Evolutionary conservation across 148 eudicot genomes (phyloP).

Genomic region (Vaccinium vitisidaea): DNA sequence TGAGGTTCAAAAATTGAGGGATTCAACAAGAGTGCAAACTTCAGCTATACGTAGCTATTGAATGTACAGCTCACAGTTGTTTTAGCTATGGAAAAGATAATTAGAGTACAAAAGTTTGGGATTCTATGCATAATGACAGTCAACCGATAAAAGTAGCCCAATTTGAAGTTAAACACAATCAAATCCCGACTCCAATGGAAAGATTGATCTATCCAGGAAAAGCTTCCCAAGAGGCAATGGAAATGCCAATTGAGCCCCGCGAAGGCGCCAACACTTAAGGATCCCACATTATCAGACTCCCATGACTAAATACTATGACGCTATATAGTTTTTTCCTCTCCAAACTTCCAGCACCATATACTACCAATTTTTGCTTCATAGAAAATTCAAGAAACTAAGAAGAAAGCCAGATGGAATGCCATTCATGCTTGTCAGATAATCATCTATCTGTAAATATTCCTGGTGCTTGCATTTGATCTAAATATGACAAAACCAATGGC

Average conservation of each 20-base stretch:
- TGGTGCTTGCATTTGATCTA: not conserved
- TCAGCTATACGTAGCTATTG: too few species aligned
- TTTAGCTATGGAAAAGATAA: not conserved
- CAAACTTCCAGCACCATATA: not conserved
- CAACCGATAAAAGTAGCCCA: not conserved
- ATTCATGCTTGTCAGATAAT: not conserved
- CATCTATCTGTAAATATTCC: not conserved
- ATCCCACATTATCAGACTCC: not conserved
- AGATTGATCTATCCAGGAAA: conserved; percentile 3
- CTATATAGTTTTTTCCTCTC: not conserved
- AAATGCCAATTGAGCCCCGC: conserved; percentile 1
- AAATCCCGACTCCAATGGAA: not conserved
- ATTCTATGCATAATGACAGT: conserved; percentile 1
- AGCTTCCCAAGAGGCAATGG: conserved; percentile 3
- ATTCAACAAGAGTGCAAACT: not conserved
- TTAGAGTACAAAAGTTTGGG: conserved; percentile 1
- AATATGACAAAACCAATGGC: conserved; percentile 2
- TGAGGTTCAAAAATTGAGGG: not conserved
- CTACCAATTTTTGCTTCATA: not conserved
- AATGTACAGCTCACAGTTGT: not conserved
- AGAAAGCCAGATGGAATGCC: not conserved
- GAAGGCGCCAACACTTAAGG: not conserved
- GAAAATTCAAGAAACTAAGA: not conserved
- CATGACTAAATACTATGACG: not conserved
- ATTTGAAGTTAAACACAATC: not conserved